Conservation (phyloP, 2,329 filamentous ascomycete genomes). For the Verticillium dahliae region DNA sequence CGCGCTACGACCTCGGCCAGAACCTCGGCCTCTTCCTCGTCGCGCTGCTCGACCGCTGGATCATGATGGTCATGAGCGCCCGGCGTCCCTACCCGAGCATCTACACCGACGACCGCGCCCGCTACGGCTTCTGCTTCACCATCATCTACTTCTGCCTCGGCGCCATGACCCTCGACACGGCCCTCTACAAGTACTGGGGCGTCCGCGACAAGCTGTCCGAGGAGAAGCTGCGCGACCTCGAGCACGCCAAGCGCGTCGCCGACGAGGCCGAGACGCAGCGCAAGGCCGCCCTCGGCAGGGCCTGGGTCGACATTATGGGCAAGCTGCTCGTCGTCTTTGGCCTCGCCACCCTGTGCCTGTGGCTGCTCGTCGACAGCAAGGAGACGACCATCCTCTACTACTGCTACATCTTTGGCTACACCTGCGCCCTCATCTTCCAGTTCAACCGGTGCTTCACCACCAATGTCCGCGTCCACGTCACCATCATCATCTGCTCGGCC, state of each 20-base stretch:
- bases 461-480: constrained; percentile 23
- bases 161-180: constrained; percentile 28
- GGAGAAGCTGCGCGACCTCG: constrained; percentile 21
- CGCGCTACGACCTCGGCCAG: constrained; percentile 26
- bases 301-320: constrained; percentile 20
- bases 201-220: constrained; percentile 23
- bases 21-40: constrained; percentile 29
- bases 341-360: constrained; percentile 21
- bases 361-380: constrained; percentile 23
- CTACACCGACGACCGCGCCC: constrained; percentile 21
- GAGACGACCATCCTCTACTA: constrained; percentile 26
- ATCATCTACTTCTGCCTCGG: constrained; percentile 31
- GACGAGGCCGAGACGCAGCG: constrained; percentile 11
- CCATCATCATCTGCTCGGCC: constrained; percentile 23
- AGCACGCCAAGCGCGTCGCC: constrained; percentile 17
- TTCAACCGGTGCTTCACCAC: constrained; percentile 33
- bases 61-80: constrained; percentile 25
- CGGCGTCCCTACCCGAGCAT: constrained; percentile 17
- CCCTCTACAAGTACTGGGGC: constrained; percentile 28
- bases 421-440: constrained; percentile 28
- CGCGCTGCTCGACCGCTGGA: constrained; percentile 31
- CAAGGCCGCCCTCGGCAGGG: constrained; percentile 8
- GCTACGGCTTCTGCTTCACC: constrained; percentile 29
- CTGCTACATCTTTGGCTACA: constrained; percentile 26
- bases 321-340: constrained; percentile 25